Base-by-base conservation (phyloP, 1,139 yeast genomes). In the Hyphopichia wangnamkhiaoensis region DNA sequence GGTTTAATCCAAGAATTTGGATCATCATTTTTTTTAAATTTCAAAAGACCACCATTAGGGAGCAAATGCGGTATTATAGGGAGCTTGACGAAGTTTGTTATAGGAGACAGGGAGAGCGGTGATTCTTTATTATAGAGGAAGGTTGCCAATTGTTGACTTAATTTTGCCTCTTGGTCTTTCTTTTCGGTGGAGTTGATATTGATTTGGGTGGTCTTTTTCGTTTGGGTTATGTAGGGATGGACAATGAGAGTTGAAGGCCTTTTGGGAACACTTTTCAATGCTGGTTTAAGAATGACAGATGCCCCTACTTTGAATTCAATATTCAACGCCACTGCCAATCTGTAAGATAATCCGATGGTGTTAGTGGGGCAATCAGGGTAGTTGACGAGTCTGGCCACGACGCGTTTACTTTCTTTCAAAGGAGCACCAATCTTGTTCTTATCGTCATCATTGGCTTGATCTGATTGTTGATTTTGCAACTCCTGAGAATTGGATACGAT, bases 11-110 rank as follows among this genome's bases (percentile, higher is more conserved):
- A 81, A 2, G 72, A 62, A 37, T 56, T 58, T 2, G 65, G 54
- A 21, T 70, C 75, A 23, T 71, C 68, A 38, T 64, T 63, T 46
- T 68, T 67, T 38, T 76, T 78, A 47, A 84, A 71, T 37, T 71
- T 79, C 13, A 87, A 44, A 5, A 81, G 48, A 0, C 85, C 94
- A 7, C 95, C 95, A 32, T 68, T 49, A 0, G 86, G 84, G 19
- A 85, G 61, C 1, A 72, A 35, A 1, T 59, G 61, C 0, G 73
- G 66, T 3, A 79, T 60, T 0, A 68, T 64, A 0, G 93, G 90
- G 2, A 81, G 46, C 35, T 66, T 72, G 36, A 66, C 47, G 31
- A 61, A 71, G 47, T 77, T 78, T 0, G 85, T 74, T 20, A 81
- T 50, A 0, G 80, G 71, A 0, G 68, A 49, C 8, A 37, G 37